phyloP scores from a whole-genome alignment of 768 basidiomycete genomes.

The Boletus sp. region DNA sequence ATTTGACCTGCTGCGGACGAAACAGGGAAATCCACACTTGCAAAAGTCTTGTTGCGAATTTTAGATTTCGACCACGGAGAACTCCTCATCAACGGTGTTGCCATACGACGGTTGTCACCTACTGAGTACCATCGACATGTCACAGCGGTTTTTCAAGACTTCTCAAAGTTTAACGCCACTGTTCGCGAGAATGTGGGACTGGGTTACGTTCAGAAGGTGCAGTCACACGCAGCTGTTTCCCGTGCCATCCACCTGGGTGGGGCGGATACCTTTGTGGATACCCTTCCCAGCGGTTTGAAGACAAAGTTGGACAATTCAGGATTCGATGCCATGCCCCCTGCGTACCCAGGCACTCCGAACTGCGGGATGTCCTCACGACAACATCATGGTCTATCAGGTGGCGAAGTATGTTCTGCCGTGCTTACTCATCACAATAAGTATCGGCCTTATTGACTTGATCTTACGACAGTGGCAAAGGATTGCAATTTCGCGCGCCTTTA shows the following conservation, averaged over 20 bases:
- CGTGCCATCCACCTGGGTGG: conserved; percentile 71
- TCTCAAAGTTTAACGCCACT: conserved; percentile 75
- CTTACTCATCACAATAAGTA: conserved; percentile 16
- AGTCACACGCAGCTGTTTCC: conserved; percentile 53
- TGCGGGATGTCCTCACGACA: conserved; percentile 34
- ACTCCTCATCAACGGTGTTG: conserved; percentile 66
- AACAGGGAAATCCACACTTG: conserved; percentile 83
- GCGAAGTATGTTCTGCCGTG: conserved; percentile 57
- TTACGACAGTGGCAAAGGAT: conserved; percentile 76
- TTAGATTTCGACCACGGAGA: conserved; percentile 71
- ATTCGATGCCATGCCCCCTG: conserved; percentile 46
- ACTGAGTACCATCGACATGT: conserved; percentile 70
- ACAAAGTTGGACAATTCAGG: conserved; percentile 68
- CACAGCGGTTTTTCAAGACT: conserved; percentile 85
- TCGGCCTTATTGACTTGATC: conserved; percentile 14
- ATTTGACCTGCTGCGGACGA: conserved; percentile 1
- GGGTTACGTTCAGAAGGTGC: conserved; percentile 66
- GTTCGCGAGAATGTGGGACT: conserved; percentile 86
- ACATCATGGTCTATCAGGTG: conserved; percentile 76
- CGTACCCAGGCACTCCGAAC: conserved; percentile 30
- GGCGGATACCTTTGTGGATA: conserved; percentile 61
- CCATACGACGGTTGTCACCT: conserved; percentile 64
- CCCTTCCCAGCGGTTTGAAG: conserved; percentile 68
- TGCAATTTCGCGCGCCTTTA: conserved; percentile 83
- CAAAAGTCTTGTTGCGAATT: conserved; percentile 77